Evolutionary conservation across 257 asterid species (phyloP), one percentile per base, ranked within the genome.

Genomic region (Leptodermis oblonga): DNA sequence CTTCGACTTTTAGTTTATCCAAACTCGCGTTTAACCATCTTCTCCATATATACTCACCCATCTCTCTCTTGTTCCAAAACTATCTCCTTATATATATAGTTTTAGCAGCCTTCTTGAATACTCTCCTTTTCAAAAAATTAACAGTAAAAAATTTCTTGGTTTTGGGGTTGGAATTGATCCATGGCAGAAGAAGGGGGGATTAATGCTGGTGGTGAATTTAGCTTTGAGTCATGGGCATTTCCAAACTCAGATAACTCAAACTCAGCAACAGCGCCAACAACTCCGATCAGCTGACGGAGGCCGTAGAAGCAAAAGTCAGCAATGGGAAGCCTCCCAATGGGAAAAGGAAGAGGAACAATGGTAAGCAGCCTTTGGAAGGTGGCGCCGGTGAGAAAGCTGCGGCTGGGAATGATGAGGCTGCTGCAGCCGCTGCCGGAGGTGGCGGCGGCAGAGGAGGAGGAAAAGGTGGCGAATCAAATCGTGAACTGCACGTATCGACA

Each of bases 401-500:
- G n/a, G n/a, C n/a, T n/a, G n/a, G n/a, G n/a, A n/a, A n/a, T n/a
- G n/a, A n/a, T n/a, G 36, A 15, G 70, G 49, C 12, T 67, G 33
- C 4, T 74, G 71, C 43, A 62, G 65, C 80, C 1, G 95, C n/a
- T n/a, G n/a, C n/a, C n/a, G n/a, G n/a, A n/a, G n/a, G n/a, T n/a
- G n/a, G n/a, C n/a, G n/a, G n/a, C n/a, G n/a, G n/a, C n/a, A n/a
- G n/a, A n/a, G n/a, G n/a, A n/a, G n/a, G n/a, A n/a, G n/a, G n/a
- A n/a, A n/a, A n/a, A n/a, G n/a, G n/a, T n/a, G n/a, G n/a, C n/a
- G n/a, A n/a, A n/a, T n/a, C n/a, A n/a, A n/a, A 88, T 51, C 92
- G 85, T 48, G 93, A 86, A 80, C 22, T 85, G 78, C 97, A 87
- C 58, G 86, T 82, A 75, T 83, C 83, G 90, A 92, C 96, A 0